These are phyloP conservation scores for Erysiphe pisi DNA, from an alignment of 2,329 filamentous ascomycete genomes.

Conservation along the genomic window DNA sequence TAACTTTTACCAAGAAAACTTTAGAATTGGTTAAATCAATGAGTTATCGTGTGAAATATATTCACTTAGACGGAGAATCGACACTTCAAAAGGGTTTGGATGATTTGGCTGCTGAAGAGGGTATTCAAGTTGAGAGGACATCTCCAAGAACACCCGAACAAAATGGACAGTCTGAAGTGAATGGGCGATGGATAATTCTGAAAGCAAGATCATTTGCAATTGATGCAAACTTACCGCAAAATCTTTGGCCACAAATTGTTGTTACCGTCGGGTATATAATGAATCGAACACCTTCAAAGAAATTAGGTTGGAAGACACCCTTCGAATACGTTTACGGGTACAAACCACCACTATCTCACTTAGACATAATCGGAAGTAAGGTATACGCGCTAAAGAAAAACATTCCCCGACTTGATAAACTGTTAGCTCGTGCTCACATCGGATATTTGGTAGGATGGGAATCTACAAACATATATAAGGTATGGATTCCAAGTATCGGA, in stretches of 20 bases:
- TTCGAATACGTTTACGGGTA: background rate
- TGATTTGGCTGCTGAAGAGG: background rate
- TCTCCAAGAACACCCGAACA: background rate
- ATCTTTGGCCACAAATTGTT: background rate
- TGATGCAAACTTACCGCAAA: background rate
- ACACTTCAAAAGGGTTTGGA: background rate
- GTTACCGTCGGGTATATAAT: background rate
- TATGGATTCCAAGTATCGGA: background rate
- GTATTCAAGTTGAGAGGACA: background rate
- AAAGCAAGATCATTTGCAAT: background rate
- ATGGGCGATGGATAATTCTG: background rate
- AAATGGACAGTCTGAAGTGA: conserved; percentile 10
- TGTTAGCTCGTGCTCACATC: background rate
- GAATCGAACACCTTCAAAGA: background rate
- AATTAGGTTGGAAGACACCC: background rate
- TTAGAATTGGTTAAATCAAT: background rate
- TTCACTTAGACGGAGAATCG: background rate
- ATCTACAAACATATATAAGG: background rate
- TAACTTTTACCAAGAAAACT: background rate
- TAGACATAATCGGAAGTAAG: background rate
- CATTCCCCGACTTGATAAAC: background rate
- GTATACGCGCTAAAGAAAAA: background rate
- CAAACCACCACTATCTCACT: background rate
- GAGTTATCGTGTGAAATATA: background rate
- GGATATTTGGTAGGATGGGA: background rate